A percentile compares a stretch with the other conserved stretches of the same genome.
Evolutionary conservation across 345 rosid species (phyloP).

Genomic region (Eutrema japonicum): DNA sequence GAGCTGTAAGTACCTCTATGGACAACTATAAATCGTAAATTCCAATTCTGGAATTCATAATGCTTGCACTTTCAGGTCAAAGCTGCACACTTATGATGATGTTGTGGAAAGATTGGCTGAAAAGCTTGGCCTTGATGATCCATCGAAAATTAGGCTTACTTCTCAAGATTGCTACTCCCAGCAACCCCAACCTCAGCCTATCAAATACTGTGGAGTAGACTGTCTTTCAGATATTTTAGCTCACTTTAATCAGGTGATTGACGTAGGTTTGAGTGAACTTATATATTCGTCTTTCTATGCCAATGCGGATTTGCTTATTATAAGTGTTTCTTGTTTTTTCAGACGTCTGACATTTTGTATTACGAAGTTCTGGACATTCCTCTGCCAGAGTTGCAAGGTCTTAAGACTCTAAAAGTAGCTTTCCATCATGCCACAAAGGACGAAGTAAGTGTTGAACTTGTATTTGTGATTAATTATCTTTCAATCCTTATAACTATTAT

Average conservation of each 20-base stretch:
- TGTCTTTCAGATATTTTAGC: conserved; percentile 84
- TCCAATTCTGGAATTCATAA: conserved; percentile 29
- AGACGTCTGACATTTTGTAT: too few species aligned
- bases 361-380: too few species aligned
- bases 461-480: too few species aligned
- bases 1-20: conserved; percentile 73
- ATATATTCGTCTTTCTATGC: too few species aligned
- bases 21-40: neutral
- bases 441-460: too few species aligned
- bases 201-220: conserved; percentile 82
- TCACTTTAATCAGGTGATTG: conserved; percentile 82
- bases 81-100: conserved; percentile 78
- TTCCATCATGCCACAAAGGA: too few species aligned
- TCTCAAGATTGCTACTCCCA: conserved; percentile 97
- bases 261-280: neutral
- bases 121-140: conserved; percentile 80
- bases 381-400: too few species aligned
- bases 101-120: conserved; percentile 85
- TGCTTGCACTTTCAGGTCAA: conserved; percentile 65
- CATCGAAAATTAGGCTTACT: conserved; percentile 85
- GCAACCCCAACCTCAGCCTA: conserved; percentile 76
- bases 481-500: too few species aligned
- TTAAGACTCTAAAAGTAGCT: too few species aligned
- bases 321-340: neutral
- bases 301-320: too few species aligned